Conservation (phyloP, 2,329 filamentous ascomycete species). For the Colletotrichum sp. region DNA sequence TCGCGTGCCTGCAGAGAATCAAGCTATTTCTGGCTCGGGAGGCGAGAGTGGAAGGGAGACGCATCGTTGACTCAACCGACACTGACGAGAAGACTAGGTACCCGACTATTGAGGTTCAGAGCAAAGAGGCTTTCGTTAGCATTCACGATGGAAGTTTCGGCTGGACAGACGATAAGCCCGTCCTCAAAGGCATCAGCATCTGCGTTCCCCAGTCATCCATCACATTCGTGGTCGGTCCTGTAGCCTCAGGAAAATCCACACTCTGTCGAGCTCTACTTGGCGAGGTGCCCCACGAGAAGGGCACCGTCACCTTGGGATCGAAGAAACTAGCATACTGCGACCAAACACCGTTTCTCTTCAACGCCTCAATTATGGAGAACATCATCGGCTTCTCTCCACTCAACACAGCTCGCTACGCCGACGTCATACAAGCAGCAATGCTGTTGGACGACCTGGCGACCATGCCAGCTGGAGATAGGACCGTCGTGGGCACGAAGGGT, state of each 20-base stretch:
- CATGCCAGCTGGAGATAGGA: constrained; percentile 39
- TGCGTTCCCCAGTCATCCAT: constrained; percentile 24
- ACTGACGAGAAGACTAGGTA: not conserved
- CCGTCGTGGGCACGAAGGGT: constrained; percentile 43
- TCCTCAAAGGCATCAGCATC: constrained; percentile 25
- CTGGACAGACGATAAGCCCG: constrained; percentile 25
- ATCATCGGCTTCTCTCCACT: constrained; percentile 39
- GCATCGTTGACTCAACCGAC: not conserved
- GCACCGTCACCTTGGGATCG: constrained; percentile 9
- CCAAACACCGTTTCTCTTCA: constrained; percentile 35
- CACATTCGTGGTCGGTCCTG: constrained; percentile 41
- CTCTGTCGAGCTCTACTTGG: constrained; percentile 39
- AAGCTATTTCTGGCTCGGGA: constrained; percentile 10
- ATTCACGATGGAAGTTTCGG: constrained; percentile 20
- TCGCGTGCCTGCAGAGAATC: constrained; percentile 22
- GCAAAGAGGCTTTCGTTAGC: not conserved
- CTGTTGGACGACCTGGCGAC: constrained; percentile 33
- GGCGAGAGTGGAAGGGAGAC: not conserved
- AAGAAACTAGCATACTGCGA: constrained; percentile 33
- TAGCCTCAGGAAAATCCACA: constrained; percentile 42
- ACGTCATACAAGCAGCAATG: constrained; percentile 36
- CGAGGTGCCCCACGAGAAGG: constrained; percentile 25
- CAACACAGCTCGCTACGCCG: constrained; percentile 34
- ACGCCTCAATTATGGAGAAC: constrained; percentile 39
- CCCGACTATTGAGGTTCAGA: not conserved